These are phyloP conservation scores for Achaetomium macrosporum DNA, from an alignment of 2,329 filamentous ascomycete species.

Conservation along the genomic window DNA sequence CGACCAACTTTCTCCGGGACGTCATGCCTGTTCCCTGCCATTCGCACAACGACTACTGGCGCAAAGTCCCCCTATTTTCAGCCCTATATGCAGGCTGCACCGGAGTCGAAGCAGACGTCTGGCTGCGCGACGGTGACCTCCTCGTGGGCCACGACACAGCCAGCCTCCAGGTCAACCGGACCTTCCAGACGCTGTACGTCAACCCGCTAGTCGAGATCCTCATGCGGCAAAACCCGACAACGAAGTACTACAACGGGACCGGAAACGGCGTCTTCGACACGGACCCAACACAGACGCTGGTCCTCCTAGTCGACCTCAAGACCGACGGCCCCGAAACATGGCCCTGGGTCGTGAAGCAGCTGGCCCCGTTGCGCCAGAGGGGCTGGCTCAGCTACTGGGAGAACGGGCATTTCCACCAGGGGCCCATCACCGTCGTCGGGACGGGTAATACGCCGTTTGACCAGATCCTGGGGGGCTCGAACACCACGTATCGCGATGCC, in stretches of 20 bases:
- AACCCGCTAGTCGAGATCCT: constrained; percentile 57
- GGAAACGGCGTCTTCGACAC: constrained; percentile 51
- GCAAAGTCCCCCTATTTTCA: constrained; percentile 55
- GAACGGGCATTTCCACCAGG: constrained; percentile 42
- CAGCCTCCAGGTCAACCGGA: constrained; percentile 49
- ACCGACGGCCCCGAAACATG: constrained; percentile 47
- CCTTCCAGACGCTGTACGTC: constrained; percentile 58
- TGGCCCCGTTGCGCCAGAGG: constrained; percentile 52
- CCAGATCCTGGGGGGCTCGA: constrained; percentile 45
- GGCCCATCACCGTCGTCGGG: constrained; percentile 62
- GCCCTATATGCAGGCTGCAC: constrained; percentile 56
- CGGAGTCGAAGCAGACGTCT: constrained; percentile 65
- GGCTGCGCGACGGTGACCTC: constrained; percentile 50
- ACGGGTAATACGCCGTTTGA: constrained; percentile 60
- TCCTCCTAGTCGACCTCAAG: constrained; percentile 67
- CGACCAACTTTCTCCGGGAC: constrained; percentile 47
- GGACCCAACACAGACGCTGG: constrained; percentile 47
- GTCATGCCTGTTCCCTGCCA: constrained; percentile 22
- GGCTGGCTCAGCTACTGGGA: constrained; percentile 53
- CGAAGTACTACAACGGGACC: constrained; percentile 40
- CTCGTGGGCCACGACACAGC: constrained; percentile 58
- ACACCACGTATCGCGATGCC: constrained; percentile 46
- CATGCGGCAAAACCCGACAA: constrained; percentile 44
- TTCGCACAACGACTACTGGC: constrained; percentile 65
- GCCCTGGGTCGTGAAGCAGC: constrained; percentile 46